Evolutionary conservation across 306 rosid genomes (phyloP), one percentile per base, ranked within the genome.

Genomic region (Gastrolobium villosum): DNA sequence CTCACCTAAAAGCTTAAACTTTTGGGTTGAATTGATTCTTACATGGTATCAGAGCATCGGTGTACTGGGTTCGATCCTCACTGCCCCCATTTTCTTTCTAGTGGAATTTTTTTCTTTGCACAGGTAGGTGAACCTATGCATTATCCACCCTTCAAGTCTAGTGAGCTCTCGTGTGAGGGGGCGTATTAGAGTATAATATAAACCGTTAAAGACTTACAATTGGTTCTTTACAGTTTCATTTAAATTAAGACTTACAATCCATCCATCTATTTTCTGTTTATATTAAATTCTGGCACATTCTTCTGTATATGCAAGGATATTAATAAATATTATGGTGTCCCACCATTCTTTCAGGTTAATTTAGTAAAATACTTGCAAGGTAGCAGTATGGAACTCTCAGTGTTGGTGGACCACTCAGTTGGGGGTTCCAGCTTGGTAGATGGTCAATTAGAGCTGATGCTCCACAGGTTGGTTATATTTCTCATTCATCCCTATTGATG

Each of bases 401-500:
- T 89, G 62, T 77, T 93, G 85, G 96, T 85, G 60, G 98, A 93
- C 76, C 89, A 96, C 64, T 87, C 98, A 13, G 82, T 93, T 10
- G 96, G 96, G 35, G 98, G 89, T 72, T 89, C 98, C 57, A 93
- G 94, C 88, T 87, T 93, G 84, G 87, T 65, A 44, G 94, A 93
- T 84, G 96, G 96, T 14, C 94, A 90, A 86, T 10, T 93, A 56
- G 98, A 93, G 86, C 76, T 93, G 55, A 93, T 93, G 96, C 88
- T 93, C 44, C 98, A 93, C 75, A 89, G 96, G 98, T 86, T 52
- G 70, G 56, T 69, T 43, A 71, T 75, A 79, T 65, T 70, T 64
- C 28, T 62, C 32, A 49, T 73, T 43, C 46, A 61, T 72, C 8
- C 57, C 65, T 44, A 10, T 45, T 60, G 49, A 34, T 56, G 11